Evolutionary conservation across 2,329 filamentous ascomycete genomes (phyloP).

Genomic region (Ambrosiella beaveri): DNA sequence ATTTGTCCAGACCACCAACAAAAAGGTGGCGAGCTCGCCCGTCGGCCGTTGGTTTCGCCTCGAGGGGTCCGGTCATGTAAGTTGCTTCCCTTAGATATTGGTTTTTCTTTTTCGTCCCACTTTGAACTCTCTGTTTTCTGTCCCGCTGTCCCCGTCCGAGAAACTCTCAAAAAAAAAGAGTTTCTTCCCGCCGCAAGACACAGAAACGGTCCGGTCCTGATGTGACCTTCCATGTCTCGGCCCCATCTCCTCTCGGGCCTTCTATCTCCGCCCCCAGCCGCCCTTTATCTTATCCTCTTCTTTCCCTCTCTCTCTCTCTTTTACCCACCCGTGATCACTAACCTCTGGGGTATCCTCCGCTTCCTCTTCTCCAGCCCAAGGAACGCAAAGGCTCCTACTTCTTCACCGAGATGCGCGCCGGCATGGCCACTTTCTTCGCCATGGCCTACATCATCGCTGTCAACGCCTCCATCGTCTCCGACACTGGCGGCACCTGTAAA

Average conservation of each 20-base stretch:
- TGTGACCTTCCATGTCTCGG: too few relatives aligned
- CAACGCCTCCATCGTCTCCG: constrained; percentile 36
- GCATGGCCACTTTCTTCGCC: constrained; percentile 62
- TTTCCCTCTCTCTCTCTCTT: background rate
- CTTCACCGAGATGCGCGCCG: constrained; percentile 69
- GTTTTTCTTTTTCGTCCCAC: background rate
- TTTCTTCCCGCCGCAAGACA: too few relatives aligned
- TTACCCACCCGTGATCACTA: background rate
- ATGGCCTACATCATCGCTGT: constrained; percentile 39
- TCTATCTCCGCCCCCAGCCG: too few relatives aligned
- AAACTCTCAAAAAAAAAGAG: too few relatives aligned
- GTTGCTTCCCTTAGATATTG: constrained; percentile 19
- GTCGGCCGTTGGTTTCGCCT: constrained; percentile 63
- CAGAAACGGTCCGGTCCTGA: too few relatives aligned
- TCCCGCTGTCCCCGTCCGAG: too few relatives aligned
- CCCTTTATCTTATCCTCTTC: too few relatives aligned
- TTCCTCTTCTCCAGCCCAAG: constrained; percentile 30
- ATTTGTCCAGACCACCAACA: constrained; percentile 29
- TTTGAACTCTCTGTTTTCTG: background rate
- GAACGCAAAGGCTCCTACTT: constrained; percentile 62
- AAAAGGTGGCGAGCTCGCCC: constrained; percentile 42
- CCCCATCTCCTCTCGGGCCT: too few relatives aligned
- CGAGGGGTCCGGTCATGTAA: constrained; percentile 67
- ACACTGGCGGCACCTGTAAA: constrained; percentile 59
- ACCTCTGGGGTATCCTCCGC: background rate